phyloP scores from a whole-genome alignment of 2,329 filamentous ascomycete species.

The Madurella fahalii region DNA sequence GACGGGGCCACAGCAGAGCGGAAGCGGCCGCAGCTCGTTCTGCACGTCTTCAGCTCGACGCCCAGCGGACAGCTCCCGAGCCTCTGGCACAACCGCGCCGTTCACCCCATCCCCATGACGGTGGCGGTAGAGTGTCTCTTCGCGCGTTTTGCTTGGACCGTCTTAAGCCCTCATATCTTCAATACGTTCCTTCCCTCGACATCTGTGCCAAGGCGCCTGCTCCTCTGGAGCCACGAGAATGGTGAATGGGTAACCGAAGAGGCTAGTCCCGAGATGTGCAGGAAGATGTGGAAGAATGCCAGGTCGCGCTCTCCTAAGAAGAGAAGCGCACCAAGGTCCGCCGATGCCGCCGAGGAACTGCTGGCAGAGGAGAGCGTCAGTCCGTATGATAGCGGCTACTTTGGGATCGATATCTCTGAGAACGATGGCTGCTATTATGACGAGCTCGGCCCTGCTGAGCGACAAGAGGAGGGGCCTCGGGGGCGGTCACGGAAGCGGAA shows the following conservation, averaged over 20 bases:
- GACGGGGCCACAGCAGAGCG: background rate
- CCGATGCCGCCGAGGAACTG: background rate
- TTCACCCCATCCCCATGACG: background rate
- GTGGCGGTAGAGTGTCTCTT: conserved; percentile 1
- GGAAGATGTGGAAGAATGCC: conserved; percentile 1
- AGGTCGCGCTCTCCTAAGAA: conserved; percentile 1
- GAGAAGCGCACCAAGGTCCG: background rate
- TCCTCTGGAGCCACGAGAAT: background rate
- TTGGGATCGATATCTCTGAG: background rate
- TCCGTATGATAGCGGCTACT: background rate
- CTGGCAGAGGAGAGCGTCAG: background rate
- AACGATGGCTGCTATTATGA: background rate
- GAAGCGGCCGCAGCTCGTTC: conserved; percentile 1
- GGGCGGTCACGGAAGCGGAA: background rate
- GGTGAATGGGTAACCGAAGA: background rate
- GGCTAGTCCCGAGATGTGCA: background rate
- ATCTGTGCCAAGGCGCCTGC: background rate
- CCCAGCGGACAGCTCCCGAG: background rate
- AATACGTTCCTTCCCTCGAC: background rate
- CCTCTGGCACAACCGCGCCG: conserved; percentile 2
- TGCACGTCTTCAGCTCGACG: conserved; percentile 1
- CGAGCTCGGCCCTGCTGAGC: background rate
- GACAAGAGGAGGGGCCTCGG: background rate
- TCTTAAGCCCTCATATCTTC: conserved; percentile 1
- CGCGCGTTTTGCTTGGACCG: background rate